These are phyloP conservation scores for Colletotrichum musae DNA, from an alignment of 2,329 filamentous ascomycete species.

Conservation along the genomic window DNA sequence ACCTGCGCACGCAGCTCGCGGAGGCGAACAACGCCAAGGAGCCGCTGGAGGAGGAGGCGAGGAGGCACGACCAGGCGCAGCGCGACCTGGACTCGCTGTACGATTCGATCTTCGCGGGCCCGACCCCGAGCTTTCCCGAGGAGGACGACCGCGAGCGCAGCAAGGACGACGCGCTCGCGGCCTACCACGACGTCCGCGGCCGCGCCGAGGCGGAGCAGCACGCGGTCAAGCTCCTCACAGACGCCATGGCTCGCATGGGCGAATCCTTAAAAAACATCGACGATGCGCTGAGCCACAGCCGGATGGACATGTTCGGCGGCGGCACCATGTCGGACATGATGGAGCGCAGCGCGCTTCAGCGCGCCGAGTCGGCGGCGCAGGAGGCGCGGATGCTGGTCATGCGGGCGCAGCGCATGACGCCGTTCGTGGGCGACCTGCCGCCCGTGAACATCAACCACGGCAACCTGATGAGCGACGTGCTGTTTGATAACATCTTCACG, in stretches of 20 bases:
- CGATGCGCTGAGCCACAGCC: slow-evolving; percentile 57
- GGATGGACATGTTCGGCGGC: slow-evolving; percentile 65
- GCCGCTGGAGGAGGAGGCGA: slow-evolving; percentile 54
- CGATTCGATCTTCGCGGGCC: slow-evolving; percentile 66
- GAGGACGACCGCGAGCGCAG: slow-evolving; percentile 64
- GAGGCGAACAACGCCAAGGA: slow-evolving; percentile 55
- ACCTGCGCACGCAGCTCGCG: slow-evolving; percentile 55
- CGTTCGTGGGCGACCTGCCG: slow-evolving; percentile 55
- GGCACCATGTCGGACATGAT: slow-evolving; percentile 65
- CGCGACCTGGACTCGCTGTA: slow-evolving; percentile 66
- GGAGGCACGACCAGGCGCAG: slow-evolving; percentile 57
- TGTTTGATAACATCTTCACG: slow-evolving; percentile 70
- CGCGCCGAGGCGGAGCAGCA: slow-evolving; percentile 57
- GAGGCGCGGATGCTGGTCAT: slow-evolving; percentile 57
- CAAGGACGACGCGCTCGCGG: slow-evolving; percentile 50
- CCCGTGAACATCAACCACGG: slow-evolving; percentile 60
- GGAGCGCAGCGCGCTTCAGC: slow-evolving; percentile 65
- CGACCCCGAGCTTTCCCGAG: slow-evolving; percentile 66
- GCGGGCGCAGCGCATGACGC: slow-evolving; percentile 58
- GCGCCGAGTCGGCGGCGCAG: slow-evolving; percentile 59
- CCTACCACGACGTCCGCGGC: slow-evolving; percentile 55
- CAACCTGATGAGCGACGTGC: slow-evolving; percentile 63
- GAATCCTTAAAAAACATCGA: slow-evolving; percentile 55
- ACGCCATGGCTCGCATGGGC: slow-evolving; percentile 55
- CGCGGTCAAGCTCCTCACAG: slow-evolving; percentile 55